Percentiles rank a stretch among this genome's conserved stretches.
phyloP scores from a whole-genome alignment of 2,329 filamentous ascomycete genomes.

The Anthostomella pinea region DNA sequence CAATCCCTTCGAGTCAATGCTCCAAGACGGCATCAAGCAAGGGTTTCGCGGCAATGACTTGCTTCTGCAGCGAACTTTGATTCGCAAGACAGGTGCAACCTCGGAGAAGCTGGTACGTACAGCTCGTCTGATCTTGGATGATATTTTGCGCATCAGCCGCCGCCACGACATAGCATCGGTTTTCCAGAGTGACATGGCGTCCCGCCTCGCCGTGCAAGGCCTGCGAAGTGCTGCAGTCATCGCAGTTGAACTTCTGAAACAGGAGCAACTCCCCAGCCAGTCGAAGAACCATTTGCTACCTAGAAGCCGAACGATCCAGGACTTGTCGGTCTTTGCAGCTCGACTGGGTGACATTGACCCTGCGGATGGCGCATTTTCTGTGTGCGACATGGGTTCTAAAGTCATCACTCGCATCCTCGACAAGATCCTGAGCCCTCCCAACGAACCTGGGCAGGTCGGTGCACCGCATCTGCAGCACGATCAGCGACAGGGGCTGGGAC shows the following conservation, averaged over 20 bases:
- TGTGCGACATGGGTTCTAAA: slow-evolving; percentile 35
- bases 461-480: slow-evolving; percentile 10
- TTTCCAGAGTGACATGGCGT: slow-evolving; percentile 29
- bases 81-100: slow-evolving; percentile 32
- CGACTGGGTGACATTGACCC: slow-evolving; percentile 32
- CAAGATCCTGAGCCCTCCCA: slow-evolving; percentile 31
- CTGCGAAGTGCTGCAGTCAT: slow-evolving; percentile 34
- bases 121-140: slow-evolving; percentile 30
- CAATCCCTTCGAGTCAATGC: slow-evolving; percentile 25
- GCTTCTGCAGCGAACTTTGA: slow-evolving; percentile 33
- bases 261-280: slow-evolving; percentile 34
- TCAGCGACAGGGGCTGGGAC: slow-evolving; percentile 11
- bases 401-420: slow-evolving; percentile 36
- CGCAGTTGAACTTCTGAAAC: slow-evolving; percentile 34
- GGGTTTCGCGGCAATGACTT: slow-evolving; percentile 28
- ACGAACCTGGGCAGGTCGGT: slow-evolving; percentile 10
- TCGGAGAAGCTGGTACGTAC: slow-evolving; percentile 31
- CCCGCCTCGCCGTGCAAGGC: slow-evolving; percentile 31
- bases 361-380: slow-evolving; percentile 27
- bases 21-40: slow-evolving; percentile 22
- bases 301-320: slow-evolving; percentile 36
- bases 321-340: slow-evolving; percentile 35
- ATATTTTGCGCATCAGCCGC: slow-evolving; percentile 31
- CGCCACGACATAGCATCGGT: slow-evolving; percentile 30
- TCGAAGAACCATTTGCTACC: slow-evolving; percentile 33